These are phyloP conservation scores for Lodderomyces theae DNA, from an alignment of 1,139 yeast genomes.

Conservation along the genomic window DNA sequence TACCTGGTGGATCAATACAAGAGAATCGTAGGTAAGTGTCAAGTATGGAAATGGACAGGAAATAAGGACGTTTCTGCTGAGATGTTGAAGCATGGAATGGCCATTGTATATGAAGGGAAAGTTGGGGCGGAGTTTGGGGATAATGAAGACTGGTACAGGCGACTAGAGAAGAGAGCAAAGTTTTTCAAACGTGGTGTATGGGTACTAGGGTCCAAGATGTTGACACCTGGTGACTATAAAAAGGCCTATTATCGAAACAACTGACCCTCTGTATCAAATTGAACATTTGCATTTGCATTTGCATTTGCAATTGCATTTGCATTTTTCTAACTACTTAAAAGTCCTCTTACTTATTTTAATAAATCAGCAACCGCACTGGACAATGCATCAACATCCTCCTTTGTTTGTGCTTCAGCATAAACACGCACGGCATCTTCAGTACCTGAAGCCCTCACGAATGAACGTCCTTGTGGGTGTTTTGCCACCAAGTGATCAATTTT, in stretches of 20 bases:
- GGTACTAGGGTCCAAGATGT: conserved; percentile 50
- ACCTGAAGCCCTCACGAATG: conserved; percentile 96
- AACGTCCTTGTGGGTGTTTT: conserved; percentile 63
- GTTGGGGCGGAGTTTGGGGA: conserved; percentile 85
- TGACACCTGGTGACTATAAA: conserved; percentile 85
- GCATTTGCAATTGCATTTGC: too few species aligned
- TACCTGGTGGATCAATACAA: conserved; percentile 83
- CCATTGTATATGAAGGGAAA: conserved; percentile 82
- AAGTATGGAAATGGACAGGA: conserved; percentile 73
- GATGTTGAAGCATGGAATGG: conserved; percentile 81
- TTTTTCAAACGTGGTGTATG: conserved; percentile 65
- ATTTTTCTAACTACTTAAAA: conserved; percentile 28
- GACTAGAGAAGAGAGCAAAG: conserved; percentile 60
- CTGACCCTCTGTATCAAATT: too few species aligned
- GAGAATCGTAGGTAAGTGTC: conserved; percentile 80
- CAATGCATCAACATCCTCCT: conserved; percentile 32
- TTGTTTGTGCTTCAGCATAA: conserved; percentile 79
- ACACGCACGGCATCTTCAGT: conserved; percentile 97
- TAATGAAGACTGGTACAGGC: conserved; percentile 56
- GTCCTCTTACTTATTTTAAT: conserved; percentile 19
- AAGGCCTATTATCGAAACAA: conserved; percentile 25
- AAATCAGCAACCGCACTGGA: conserved; percentile 33
- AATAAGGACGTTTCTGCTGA: conserved; percentile 79
- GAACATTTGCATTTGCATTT: too few species aligned
- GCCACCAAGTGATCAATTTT: conserved; percentile 66